Conservation (phyloP, 305 asterid genomes). For the Withania somnifera region DNA sequence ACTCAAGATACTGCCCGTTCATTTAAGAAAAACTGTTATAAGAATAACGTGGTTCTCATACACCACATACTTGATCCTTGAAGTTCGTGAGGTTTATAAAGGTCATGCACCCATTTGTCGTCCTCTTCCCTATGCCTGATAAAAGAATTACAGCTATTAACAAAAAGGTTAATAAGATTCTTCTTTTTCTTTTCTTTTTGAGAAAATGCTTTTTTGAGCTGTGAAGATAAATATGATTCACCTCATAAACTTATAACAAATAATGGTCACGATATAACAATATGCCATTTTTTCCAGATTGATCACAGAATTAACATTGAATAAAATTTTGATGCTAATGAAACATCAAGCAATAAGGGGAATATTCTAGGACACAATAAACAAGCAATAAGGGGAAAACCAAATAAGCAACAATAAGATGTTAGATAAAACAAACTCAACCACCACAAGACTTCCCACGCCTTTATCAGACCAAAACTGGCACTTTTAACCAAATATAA, state of each 20-base stretch:
- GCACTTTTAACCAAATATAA: background rate
- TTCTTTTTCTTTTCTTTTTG: background rate
- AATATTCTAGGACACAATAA: background rate
- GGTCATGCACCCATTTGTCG: conserved; percentile 94
- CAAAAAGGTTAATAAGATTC: background rate
- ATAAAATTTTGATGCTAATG: background rate
- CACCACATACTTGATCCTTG: conserved; percentile 45
- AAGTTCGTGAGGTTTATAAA: conserved; percentile 36
- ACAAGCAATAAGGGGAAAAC: background rate
- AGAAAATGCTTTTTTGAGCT: background rate
- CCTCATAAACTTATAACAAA: background rate
- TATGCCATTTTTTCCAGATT: background rate
- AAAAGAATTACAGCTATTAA: background rate
- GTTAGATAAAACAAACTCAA: background rate
- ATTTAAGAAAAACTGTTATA: background rate
- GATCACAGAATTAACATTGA: background rate
- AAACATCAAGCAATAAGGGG: background rate
- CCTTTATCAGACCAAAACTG: background rate
- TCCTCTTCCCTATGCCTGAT: conserved; percentile 80
- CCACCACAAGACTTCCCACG: background rate
- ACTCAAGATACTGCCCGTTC: background rate
- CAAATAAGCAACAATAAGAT: background rate
- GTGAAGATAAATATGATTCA: background rate
- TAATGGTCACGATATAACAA: background rate
- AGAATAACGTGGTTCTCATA: background rate